Evolutionary conservation across 371 early-diverging fungal genomes (phyloP).

Genomic region (Zychaea mexicana): DNA sequence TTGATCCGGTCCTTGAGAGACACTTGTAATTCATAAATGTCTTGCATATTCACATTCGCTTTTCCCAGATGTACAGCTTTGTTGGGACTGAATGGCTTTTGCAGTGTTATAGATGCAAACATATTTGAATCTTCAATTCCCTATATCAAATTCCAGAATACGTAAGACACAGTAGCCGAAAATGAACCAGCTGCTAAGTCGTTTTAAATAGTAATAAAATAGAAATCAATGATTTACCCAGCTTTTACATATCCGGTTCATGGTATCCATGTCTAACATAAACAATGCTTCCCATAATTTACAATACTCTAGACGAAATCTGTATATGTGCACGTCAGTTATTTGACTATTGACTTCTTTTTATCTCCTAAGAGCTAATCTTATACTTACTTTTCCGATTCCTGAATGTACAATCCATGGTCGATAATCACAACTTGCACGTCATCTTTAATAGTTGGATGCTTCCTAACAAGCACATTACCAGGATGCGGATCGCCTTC

Average conservation of each 20-base stretch:
- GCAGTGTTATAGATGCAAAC: slow-evolving; percentile 84
- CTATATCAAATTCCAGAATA: no score
- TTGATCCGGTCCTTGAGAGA: slow-evolving; percentile 72
- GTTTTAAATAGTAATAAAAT: no score
- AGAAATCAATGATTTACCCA: no score
- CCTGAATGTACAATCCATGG: slow-evolving; percentile 90
- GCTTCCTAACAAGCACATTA: slow-evolving; percentile 80
- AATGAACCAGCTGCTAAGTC: no score
- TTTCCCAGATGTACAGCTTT: slow-evolving; percentile 52
- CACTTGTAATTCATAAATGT: slow-evolving; percentile 74
- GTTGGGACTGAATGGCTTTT: slow-evolving; percentile 72
- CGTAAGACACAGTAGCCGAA: not conserved
- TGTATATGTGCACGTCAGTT: slow-evolving; percentile 5
- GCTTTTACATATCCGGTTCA: slow-evolving; percentile 61
- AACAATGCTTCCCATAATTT: slow-evolving; percentile 88
- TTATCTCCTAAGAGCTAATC: not conserved
- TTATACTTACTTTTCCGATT: slow-evolving; percentile 51
- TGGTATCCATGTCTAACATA: slow-evolving; percentile 64
- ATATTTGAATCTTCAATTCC: slow-evolving; percentile 83
- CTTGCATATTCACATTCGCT: slow-evolving; percentile 40
- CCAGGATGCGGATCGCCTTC: slow-evolving; percentile 85
- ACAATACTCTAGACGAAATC: slow-evolving; percentile 82
- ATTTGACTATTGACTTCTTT: slow-evolving; percentile 36
- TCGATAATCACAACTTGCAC: slow-evolving; percentile 78
- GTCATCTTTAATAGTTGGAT: slow-evolving; percentile 56